phyloP scores from a whole-genome alignment of 768 basidiomycete genomes.

The Agaricus sinodeliciosus region DNA sequence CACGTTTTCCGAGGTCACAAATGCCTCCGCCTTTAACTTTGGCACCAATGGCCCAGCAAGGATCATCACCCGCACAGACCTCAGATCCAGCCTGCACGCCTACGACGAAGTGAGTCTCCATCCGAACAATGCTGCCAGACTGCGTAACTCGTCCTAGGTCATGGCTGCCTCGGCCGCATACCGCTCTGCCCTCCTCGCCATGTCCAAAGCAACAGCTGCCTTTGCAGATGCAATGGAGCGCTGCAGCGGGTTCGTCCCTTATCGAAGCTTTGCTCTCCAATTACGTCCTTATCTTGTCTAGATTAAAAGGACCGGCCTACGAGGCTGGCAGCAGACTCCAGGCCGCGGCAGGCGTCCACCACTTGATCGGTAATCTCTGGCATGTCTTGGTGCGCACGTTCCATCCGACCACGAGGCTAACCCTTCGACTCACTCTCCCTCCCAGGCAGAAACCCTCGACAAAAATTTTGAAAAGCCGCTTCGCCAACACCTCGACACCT shows the following conservation, averaged over 20 bases:
- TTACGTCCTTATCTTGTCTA: conserved; percentile 19
- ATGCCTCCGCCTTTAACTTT: conserved; percentile 72
- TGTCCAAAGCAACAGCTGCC: conserved; percentile 77
- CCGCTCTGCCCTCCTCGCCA: conserved; percentile 69
- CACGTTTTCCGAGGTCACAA: conserved; percentile 76
- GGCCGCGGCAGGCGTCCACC: conserved; percentile 83
- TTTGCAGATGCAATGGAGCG: conserved; percentile 85
- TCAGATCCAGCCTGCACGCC: conserved; percentile 71
- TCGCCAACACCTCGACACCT: conserved; percentile 76
- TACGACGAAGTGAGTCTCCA: conserved; percentile 65
- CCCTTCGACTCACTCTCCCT: conserved; percentile 4
- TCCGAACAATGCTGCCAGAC: neutral
- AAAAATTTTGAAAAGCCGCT: conserved; percentile 87
- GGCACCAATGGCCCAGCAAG: conserved; percentile 69
- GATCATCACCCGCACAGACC: conserved; percentile 75
- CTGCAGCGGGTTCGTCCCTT: conserved; percentile 63
- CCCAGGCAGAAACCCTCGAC: conserved; percentile 77
- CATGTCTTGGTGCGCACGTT: conserved; percentile 68
- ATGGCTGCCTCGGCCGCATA: conserved; percentile 73
- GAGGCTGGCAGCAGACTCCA: conserved; percentile 79
- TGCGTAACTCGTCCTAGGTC: conserved; percentile 38
- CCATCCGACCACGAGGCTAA: conserved; percentile 1
- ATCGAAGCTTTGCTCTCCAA: neutral
- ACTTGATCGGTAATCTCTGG: conserved; percentile 89
- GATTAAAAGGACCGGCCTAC: conserved; percentile 74